Percentiles rank a stretch among this genome's conserved stretches.
These are phyloP conservation scores for Solanum megistacrolobum DNA, from an alignment of 257 asterid genomes.

Conservation along the genomic window DNA sequence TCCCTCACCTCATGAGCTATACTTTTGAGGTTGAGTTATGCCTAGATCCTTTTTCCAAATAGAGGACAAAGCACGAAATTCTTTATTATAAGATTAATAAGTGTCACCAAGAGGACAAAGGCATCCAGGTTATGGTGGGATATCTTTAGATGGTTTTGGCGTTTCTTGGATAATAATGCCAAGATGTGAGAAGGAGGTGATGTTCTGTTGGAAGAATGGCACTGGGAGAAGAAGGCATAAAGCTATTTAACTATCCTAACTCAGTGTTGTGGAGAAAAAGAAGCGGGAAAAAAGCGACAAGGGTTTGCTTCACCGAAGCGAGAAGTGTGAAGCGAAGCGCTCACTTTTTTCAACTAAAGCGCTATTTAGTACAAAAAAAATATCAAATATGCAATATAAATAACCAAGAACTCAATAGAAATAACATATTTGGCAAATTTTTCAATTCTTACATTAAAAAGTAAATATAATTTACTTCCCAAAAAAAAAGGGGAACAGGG, in stretches of 20 bases:
- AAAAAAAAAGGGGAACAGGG: background rate
- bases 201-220: background rate
- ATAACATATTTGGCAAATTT: background rate
- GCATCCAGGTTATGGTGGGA: background rate
- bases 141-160: background rate
- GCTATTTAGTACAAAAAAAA: background rate
- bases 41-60: background rate
- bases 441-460: background rate
- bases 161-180: background rate
- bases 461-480: too few species aligned
- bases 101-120: background rate
- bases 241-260: background rate
- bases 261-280: background rate
- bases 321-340: too few species aligned
- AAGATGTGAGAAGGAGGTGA: background rate
- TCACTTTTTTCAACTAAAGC: background rate
- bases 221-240: background rate
- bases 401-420: background rate
- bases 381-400: background rate
- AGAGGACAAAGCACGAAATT: background rate
- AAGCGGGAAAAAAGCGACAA: background rate
- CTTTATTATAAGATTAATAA: background rate
- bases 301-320: background rate
- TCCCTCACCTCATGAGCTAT: background rate
- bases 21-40: background rate